Evolutionary conservation across 1,284 basidiomycete genomes (phyloP).

Genomic region (Lentinula novae-zelandiae): DNA sequence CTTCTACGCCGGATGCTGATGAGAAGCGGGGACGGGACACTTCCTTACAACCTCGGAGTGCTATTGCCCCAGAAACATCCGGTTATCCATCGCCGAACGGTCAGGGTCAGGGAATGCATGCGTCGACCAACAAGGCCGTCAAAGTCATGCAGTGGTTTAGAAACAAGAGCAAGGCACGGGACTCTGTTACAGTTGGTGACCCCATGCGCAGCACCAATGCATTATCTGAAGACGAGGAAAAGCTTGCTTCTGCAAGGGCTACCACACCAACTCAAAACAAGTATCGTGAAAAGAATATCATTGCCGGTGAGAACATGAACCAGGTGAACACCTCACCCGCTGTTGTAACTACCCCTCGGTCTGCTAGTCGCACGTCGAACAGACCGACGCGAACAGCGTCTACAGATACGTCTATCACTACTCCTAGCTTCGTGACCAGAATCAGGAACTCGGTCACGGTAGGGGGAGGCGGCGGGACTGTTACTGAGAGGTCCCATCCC

Average conservation of each 20-base stretch:
- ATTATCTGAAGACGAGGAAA: constrained; percentile 16
- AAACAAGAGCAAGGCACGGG: constrained; percentile 57
- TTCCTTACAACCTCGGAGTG: constrained; percentile 1
- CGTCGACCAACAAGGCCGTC: constrained; percentile 69
- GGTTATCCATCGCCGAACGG: constrained; percentile 2
- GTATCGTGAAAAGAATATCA: constrained; percentile 17
- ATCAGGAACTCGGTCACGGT: constrained; percentile 46
- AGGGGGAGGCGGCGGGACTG: constrained; percentile 26
- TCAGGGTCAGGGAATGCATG: constrained; percentile 40
- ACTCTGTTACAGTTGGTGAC: constrained; percentile 31
- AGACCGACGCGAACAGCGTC: constrained; percentile 42
- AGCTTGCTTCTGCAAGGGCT: constrained; percentile 7
- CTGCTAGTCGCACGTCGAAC: constrained; percentile 28
- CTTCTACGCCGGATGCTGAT: constrained; percentile 15
- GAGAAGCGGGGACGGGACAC: constrained; percentile 10
- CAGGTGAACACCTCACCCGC: constrained; percentile 15
- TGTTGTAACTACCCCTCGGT: constrained; percentile 17
- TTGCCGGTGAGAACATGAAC: constrained; percentile 32
- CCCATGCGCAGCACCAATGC: constrained; percentile 28
- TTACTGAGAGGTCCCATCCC: constrained; percentile 5
- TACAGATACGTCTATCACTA: constrained; percentile 33
- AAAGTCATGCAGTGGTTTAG: constrained; percentile 84
- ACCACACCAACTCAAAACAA: constrained; percentile 17
- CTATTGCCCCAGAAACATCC: background rate
- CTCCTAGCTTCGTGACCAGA: constrained; percentile 43